Base-by-base conservation (phyloP, 257 asterid genomes). In the Petunia secreta region DNA sequence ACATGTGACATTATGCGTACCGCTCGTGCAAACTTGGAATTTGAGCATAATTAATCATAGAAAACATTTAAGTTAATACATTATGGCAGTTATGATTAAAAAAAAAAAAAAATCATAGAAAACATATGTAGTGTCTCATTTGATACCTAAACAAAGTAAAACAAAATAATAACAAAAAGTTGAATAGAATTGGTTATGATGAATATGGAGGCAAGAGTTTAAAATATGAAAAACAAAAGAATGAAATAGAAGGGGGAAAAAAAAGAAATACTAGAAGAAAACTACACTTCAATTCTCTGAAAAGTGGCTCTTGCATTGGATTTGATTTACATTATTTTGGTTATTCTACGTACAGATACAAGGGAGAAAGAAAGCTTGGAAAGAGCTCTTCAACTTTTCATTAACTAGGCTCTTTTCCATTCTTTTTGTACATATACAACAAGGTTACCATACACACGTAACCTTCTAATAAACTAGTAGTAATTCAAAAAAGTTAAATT, bases 371-470 rank as follows among this genome's bases (percentile, higher is more conserved):
- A 25, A 48, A 71, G 60, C 46, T 16, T 16, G 75, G 62, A 50
- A 73, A 50, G 62, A 73, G 62, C 78, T 63, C 7, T 73, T 34
- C 34, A 11, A 73, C 60, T 73, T 73, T 36, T 50, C 62, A 34
- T 73, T 3, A 50, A 73, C 77, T 50, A 11, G 15, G 62, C 62
- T 73, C 78, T 34, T 73, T 50, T 1, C 62, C 62, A 73, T 50
- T 50, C 43, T 36, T 73, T 73, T 73, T 73, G 78, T 50, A 50
- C 78, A 50, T 73, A 73, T 36, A 36, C 41, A 50, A 34, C 14
- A 48, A 48, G 78, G 78, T 73, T 50, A 50, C 77, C 44, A 48
- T 71, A 71, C 10, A 46, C 43, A 25, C 77, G 77, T 48, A 71
- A 71, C 60, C 77, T n/a, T 71, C 25, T 25, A 25, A 25, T 25